Evolutionary conservation across 2,329 filamentous ascomycete species (phyloP).

Genomic region (Onygena corvina): DNA sequence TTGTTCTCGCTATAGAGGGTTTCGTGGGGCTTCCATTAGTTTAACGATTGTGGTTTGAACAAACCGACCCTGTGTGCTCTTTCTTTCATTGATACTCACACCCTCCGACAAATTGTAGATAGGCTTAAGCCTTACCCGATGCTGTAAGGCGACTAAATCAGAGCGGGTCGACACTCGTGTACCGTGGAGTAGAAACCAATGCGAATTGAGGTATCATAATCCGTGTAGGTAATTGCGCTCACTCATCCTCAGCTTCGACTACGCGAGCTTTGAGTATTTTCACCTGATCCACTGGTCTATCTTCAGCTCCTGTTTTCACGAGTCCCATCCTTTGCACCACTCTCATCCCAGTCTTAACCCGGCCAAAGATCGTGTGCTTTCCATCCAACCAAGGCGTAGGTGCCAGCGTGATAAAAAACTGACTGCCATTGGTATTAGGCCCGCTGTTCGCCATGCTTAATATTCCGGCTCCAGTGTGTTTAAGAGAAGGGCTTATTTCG

Average conservation of each 20-base stretch:
- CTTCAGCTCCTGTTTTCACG: conserved; percentile 70
- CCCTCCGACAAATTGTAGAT: too few species aligned
- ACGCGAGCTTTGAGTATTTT: conserved; percentile 64
- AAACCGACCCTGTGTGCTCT: neutral
- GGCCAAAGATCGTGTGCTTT: conserved; percentile 92
- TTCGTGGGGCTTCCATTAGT: too few species aligned
- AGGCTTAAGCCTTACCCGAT: too few species aligned
- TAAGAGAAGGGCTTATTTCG: conserved; percentile 66
- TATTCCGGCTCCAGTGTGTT: conserved; percentile 88
- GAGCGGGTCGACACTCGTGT: too few species aligned
- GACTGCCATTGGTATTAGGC: conserved; percentile 82
- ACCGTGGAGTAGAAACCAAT: too few species aligned
- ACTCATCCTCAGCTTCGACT: conserved; percentile 46
- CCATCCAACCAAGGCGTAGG: conserved; percentile 94
- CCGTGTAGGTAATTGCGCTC: conserved; percentile 17
- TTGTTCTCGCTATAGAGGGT: too few species aligned
- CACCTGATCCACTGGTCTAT: conserved; percentile 69
- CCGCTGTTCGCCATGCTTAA: conserved; percentile 94
- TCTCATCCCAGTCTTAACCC: conserved; percentile 70
- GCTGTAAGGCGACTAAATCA: too few species aligned
- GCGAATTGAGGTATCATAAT: too few species aligned
- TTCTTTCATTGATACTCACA: too few species aligned
- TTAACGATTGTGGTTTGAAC: too few species aligned
- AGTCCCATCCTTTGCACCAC: conserved; percentile 80
- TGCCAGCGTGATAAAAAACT: conserved; percentile 92